Conservation (phyloP, 192 early-diverging fungal species). For the Coemansia sp. region DNA sequence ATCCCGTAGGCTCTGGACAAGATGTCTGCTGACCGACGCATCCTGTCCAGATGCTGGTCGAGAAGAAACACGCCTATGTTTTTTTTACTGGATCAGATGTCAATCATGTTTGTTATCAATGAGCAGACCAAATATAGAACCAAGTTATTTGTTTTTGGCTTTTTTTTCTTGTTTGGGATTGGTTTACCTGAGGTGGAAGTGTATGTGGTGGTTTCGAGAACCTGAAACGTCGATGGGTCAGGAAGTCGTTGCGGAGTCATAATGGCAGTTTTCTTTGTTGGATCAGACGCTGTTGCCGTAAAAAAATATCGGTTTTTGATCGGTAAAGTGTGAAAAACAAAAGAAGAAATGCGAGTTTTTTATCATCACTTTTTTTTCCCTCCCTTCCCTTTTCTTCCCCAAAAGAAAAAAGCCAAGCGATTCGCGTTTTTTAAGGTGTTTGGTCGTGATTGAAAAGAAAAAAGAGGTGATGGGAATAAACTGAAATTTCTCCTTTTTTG, state of each 20-base stretch:
- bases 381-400: not conserved
- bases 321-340: not conserved
- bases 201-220: slow-evolving; percentile 42
- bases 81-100: not conserved
- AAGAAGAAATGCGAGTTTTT: not conserved
- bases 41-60: slow-evolving; percentile 25
- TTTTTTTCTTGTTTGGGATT: not conserved
- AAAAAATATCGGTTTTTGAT: not conserved
- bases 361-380: not conserved
- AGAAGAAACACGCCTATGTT: slow-evolving; percentile 23
- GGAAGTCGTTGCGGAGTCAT: slow-evolving; percentile 11
- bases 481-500: not conserved
- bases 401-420: not conserved
- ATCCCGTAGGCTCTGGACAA: slow-evolving; percentile 8
- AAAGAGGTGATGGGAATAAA: too few species aligned
- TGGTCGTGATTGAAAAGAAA: too few species aligned
- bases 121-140: not conserved
- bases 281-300: not conserved
- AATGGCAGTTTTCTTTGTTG: not conserved
- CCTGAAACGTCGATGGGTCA: slow-evolving; percentile 19
- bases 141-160: not conserved
- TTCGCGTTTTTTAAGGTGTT: too few species aligned
- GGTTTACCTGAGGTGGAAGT: slow-evolving; percentile 6
- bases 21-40: slow-evolving; percentile 20
- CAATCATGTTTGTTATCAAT: not conserved